Evolutionary conservation across 768 basidiomycete genomes (phyloP), one percentile per base, ranked within the genome.

Genomic region (Imleria badia): DNA sequence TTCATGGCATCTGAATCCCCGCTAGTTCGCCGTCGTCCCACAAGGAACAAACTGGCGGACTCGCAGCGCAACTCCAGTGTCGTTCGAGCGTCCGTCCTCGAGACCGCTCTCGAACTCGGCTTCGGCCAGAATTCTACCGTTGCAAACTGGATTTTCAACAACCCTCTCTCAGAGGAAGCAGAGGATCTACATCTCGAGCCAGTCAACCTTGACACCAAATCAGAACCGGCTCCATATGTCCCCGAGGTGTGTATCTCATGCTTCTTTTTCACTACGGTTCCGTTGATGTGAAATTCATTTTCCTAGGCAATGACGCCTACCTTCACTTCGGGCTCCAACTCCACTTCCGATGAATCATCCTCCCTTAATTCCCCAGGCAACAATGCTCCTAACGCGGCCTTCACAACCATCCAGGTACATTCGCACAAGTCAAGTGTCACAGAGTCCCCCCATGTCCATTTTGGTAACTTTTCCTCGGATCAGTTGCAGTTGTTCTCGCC

Each of bases 101-200:
- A 90, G 63, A 85, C 78, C 8, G 88, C 87, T 8, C 75, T 89
- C 36, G 74, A 87, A 65, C 78, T 90, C 13, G 88, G 88, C 4
- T 65, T 89, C 19, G 79, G 80, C 31, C 77, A 71, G 33, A 87
- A 80, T 56, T 74, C 78, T 17, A 76, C 81, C 26, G 81, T 89
- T 19, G 79, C 85, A 6, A 75, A 84, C 56, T 87, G 87, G 84
- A 87, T 90, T 65, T 89, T 89, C 68, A 83, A 81, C 54, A 82
- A 85, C 43, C 71, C 83, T 1, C 60, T 81, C 26, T 73, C 75
- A 39, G 85, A 80, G 55, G 85, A 84, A 52, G 81, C 82, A 15
- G 84, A 84, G 47, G 76, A 76, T 48, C 5, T 30, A 2, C 76
- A 64, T 17, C 31, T 23, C 5, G 57, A 64, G 30, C 39, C 33